phyloP scores from a whole-genome alignment of 1,284 basidiomycete genomes.

The Ceratobasidium papillatum region DNA sequence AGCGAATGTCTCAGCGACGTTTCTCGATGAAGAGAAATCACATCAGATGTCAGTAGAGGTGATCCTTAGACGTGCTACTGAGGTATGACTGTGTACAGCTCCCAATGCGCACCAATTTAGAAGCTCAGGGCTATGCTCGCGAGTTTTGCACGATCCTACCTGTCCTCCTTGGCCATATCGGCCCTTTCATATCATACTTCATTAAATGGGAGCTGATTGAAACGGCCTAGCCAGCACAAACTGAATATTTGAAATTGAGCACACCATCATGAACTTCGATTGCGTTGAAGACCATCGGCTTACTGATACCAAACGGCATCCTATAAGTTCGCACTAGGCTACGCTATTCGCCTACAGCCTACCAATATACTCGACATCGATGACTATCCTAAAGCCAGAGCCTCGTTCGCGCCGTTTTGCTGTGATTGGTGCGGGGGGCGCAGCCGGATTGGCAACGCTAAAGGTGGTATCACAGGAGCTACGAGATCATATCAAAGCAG shows the following conservation, averaged over 20 bases:
- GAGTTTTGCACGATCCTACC: no score
- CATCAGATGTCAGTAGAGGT: no score
- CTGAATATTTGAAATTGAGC: constrained; percentile 14
- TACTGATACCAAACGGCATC: background rate
- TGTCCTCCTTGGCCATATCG: no score
- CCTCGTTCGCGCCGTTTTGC: constrained; percentile 57
- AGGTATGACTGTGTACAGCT: no score
- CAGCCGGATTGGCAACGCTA: constrained; percentile 71
- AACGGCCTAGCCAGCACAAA: background rate
- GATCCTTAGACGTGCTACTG: no score
- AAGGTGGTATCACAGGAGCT: constrained; percentile 67
- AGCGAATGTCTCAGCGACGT: no score
- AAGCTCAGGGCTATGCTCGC: no score
- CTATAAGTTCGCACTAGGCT: background rate
- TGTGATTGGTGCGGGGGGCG: constrained; percentile 72
- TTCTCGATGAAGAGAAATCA: no score
- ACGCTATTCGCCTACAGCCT: background rate
- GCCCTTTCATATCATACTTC: no score
- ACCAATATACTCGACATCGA: background rate
- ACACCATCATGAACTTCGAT: constrained; percentile 35
- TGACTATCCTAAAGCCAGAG: constrained; percentile 6
- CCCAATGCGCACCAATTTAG: no score
- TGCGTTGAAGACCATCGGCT: constrained; percentile 10
- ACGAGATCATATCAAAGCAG: constrained; percentile 58
- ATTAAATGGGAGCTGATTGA: background rate